Evolutionary conservation across 2,329 filamentous ascomycete genomes (phyloP), one percentile per base, ranked within the genome.

Genomic region (Epichloe hybrida): DNA sequence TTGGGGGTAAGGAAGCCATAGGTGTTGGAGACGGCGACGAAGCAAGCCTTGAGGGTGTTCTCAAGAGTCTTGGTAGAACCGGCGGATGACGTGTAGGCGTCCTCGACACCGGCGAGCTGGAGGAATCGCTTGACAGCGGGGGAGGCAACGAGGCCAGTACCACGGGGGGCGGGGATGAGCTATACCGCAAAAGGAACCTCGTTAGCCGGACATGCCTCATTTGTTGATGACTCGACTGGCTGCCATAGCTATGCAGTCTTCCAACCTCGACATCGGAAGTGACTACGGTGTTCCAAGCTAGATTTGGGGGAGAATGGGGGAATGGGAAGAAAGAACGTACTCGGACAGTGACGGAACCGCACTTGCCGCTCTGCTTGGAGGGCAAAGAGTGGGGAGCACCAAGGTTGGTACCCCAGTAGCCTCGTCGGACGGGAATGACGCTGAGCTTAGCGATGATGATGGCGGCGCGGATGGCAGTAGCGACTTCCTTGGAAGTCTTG

Each of bases 401-500:
- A 65, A 98, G 89, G 83, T 96, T 97, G 81, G 88, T 86, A 75
- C 93, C 93, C 93, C 93, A 98, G 88, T 96, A 98, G 69, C 93
- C 93, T 77, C 93, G 83, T 71, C 93, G 88, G 72, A 98, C 91
- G 74, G 93, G 93, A 65, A 98, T 88, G 70, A 98, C 93, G 76
- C 84, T 88, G 71, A 98, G 84, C 86, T 96, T 98, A 70, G 93
- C 89, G 68, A 95, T 95, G 79, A 93, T 95, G 80, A 95, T 95
- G 69, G 93, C 93, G 66, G 93, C 93, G 67, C 93, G 93, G 77
- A 98, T 98, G 64, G 93, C 93, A 64, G 93, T 98, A 62, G 93
- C 93, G 69, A 98, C 93, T 86, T 98, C 93, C 86, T 98, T 98
- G 75, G 91, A 97, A 72, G 93, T 98, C 88, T 98, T 98, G 86